Evolutionary conservation across 2,329 filamentous ascomycete genomes (phyloP), one percentile per base, ranked within the genome.

Genomic region (Colletotrichum tofieldiae): DNA sequence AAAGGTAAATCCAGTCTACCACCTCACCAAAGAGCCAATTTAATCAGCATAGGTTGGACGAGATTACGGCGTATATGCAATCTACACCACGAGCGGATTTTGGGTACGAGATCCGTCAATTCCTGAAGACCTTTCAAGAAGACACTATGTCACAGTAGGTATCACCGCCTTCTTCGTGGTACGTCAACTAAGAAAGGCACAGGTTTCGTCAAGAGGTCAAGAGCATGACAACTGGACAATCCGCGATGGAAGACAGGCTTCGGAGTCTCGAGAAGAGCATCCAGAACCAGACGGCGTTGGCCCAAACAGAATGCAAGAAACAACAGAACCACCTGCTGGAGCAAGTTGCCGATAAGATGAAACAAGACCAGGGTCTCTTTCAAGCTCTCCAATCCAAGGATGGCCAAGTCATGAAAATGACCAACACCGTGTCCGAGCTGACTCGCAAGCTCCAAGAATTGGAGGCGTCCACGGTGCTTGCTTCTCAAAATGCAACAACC

Each of bases 321-420:
- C 39, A 65, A 20, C 52, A 51, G 26, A 37, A 70, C 23, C 35
- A 63, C 39, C 35, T 58, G 16, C 52, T 69, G 20, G 45, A 55
- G 45, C 45, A 43, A 16, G 63, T 75, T 12, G 70, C 74, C 8
- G 61, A 73, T 39, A 75, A 67, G 29, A 71, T 58, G 14, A 51
- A 64, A 3, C 43, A 55, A 58, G 62, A 18, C 43, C 16, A 63
- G 26, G 47, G 49, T 62, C 39, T 75, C 67, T 35, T 47, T 49
- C 56, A 73, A 14, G 26, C 37, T 32, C 59, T 72, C 3, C 32
- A 65, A 1, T 32, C 60, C 4, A 72, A 60, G 45, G 47, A 70
- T 23, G 26, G 5, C 3, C 65, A 70, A n/a, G 16, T 56, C 2
- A 37, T 23, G 4, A 12, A 37, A n/a, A 39, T 60, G 29, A 47